A percentile compares a stretch with the other conserved stretches of the same genome.
These are phyloP conservation scores for Mycena albidolilacea DNA, from an alignment of 768 basidiomycete species.

Conservation along the genomic window DNA sequence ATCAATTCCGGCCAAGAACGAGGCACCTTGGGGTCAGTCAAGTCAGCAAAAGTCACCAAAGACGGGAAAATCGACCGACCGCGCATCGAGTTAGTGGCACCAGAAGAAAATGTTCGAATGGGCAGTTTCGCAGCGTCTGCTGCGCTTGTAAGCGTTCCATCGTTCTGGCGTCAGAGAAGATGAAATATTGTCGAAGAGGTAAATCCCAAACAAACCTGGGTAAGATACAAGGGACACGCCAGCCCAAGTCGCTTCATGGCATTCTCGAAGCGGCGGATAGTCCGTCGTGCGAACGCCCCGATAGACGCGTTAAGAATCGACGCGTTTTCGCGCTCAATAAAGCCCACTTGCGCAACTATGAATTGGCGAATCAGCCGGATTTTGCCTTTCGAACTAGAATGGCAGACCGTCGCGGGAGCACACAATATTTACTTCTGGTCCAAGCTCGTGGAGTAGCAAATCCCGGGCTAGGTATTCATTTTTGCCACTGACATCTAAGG, in stretches of 20 bases:
- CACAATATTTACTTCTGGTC: conserved; percentile 62
- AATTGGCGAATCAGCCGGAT: neutral
- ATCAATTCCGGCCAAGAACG: conserved; percentile 64
- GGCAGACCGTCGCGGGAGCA: conserved; percentile 63
- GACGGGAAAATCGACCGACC: conserved; percentile 5
- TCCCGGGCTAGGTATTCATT: conserved; percentile 52
- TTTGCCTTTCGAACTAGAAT: neutral
- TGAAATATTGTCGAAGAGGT: neutral
- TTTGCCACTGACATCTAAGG: conserved; percentile 49
- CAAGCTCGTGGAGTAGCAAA: conserved; percentile 49
- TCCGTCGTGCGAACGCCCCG: conserved; percentile 69
- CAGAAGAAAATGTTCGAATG: conserved; percentile 73
- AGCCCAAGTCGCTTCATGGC: conserved; percentile 65
- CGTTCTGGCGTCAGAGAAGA: conserved; percentile 53
- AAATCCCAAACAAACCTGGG: conserved; percentile 47
- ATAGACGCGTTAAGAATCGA: conserved; percentile 78
- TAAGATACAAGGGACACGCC: conserved; percentile 67
- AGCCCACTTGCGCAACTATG: conserved; percentile 68
- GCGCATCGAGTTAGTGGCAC: conserved; percentile 80
- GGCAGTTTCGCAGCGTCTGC: conserved; percentile 68
- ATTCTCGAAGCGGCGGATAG: conserved; percentile 67
- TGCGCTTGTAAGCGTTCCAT: conserved; percentile 68
- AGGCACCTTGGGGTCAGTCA: conserved; percentile 57
- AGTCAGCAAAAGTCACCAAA: neutral
- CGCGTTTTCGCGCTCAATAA: conserved; percentile 78